A percentile compares a stretch with the other conserved stretches of the same genome.
phyloP scores from a whole-genome alignment of 495 filamentous ascomycete genomes.

The Hypoxylon lienhwacheense region DNA sequence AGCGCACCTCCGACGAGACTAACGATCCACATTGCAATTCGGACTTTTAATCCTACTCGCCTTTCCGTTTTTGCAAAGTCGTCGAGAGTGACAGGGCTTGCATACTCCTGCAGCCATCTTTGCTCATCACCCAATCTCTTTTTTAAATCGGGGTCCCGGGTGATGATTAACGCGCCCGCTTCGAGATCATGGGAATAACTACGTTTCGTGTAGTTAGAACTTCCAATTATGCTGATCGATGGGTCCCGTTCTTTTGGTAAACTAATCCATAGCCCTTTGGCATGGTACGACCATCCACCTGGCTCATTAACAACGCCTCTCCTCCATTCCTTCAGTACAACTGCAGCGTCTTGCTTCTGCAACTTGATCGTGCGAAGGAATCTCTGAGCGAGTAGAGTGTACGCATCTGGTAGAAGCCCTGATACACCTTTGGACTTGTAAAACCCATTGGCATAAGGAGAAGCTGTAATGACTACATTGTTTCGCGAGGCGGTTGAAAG shows the following conservation, averaged over 20 bases:
- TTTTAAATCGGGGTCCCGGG: conserved; percentile 72
- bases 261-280: conserved; percentile 94
- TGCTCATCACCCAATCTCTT: conserved; percentile 74
- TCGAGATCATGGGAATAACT: conserved; percentile 92
- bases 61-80: conserved; percentile 80
- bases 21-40: conserved; percentile 89
- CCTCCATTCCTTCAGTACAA: conserved; percentile 87
- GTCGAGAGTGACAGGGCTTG: conserved; percentile 64
- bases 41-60: conserved; percentile 80
- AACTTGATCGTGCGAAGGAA: conserved; percentile 74
- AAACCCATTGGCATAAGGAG: conserved; percentile 93
- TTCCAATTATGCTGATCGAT: conserved; percentile 81
- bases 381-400: conserved; percentile 79
- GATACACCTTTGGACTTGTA: conserved; percentile 86
- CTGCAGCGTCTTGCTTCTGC: conserved; percentile 58
- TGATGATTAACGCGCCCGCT: conserved; percentile 81
- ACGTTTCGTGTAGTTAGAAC: conserved; percentile 93
- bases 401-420: conserved; percentile 86
- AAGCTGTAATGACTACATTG: conserved; percentile 90
- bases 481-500: conserved; percentile 65
- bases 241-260: conserved; percentile 63
- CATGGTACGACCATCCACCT: conserved; percentile 95
- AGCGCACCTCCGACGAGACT: conserved; percentile 70
- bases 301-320: conserved; percentile 76
- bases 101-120: conserved; percentile 71